These are phyloP conservation scores for Phytophthora agathidicida DNA, from an alignment of 352 stramenopile genomes.

Conservation along the genomic window DNA sequence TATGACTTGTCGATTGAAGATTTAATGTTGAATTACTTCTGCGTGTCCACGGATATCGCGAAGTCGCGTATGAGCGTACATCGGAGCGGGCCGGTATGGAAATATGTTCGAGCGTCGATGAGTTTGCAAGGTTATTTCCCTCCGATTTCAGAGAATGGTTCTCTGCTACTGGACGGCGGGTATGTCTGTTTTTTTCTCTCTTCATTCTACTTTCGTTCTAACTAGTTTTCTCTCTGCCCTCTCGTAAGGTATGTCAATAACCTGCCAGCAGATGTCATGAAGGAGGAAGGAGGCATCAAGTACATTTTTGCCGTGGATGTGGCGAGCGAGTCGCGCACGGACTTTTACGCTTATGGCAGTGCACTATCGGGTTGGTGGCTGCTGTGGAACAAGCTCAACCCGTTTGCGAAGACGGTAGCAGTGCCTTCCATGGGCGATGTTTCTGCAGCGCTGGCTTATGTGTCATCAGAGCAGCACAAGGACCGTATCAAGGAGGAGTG, in stretches of 20 bases:
- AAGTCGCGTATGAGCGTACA: constrained; percentile 90
- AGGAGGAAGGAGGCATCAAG: constrained; percentile 87
- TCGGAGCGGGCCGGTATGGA: constrained; percentile 86
- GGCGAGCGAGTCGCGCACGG: constrained; percentile 72
- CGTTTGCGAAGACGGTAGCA: constrained; percentile 85
- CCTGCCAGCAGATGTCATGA: constrained; percentile 92
- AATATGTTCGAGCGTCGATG: constrained; percentile 93
- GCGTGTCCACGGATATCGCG: constrained; percentile 92
- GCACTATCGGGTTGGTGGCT: constrained; percentile 91
- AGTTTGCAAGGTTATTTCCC: constrained; percentile 92
- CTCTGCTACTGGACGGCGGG: constrained; percentile 88
- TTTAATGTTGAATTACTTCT: constrained; percentile 94
- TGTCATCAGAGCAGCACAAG: constrained; percentile 91
- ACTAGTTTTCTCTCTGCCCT: too few species aligned
- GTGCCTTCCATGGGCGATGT: constrained; percentile 94
- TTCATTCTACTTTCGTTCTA: too few species aligned
- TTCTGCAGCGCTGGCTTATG: constrained; percentile 86
- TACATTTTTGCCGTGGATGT: constrained; percentile 93
- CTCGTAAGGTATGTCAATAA: too few species aligned
- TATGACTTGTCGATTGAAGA: constrained; percentile 88
- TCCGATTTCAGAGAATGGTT: constrained; percentile 89
- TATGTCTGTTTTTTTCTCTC: too few species aligned
- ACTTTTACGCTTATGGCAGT: constrained; percentile 85
- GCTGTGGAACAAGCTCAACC: constrained; percentile 92
- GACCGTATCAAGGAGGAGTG: constrained; percentile 83